Evolutionary conservation across 2,329 filamentous ascomycete genomes (phyloP).

Genomic region (Pleurostoma richardsiae): DNA sequence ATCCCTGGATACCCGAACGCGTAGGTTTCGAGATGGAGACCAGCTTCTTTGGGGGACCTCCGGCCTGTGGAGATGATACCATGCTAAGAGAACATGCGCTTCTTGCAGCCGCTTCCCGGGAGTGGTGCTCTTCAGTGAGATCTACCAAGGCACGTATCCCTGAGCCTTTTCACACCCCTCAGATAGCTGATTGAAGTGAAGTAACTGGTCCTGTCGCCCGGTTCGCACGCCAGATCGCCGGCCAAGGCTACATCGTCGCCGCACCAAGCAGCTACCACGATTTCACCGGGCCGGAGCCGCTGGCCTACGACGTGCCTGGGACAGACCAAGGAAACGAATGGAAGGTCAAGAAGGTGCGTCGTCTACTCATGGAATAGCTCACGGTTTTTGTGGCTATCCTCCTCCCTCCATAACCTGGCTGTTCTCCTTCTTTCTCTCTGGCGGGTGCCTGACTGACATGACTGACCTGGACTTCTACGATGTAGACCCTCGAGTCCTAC

Average conservation of each 20-base stretch:
- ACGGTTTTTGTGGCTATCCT: neutral
- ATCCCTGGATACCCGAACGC: slow-evolving; percentile 84
- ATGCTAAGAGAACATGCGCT: neutral
- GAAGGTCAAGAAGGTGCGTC: slow-evolving; percentile 69
- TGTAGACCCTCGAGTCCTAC: slow-evolving; percentile 74
- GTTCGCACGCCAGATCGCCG: slow-evolving; percentile 86
- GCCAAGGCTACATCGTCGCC: slow-evolving; percentile 89
- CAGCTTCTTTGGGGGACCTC: no score
- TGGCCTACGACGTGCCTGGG: slow-evolving; percentile 81
- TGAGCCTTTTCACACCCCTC: slow-evolving; percentile 25
- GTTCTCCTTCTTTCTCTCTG: no score
- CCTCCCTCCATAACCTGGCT: slow-evolving; percentile 4
- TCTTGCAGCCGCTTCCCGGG: slow-evolving; percentile 67
- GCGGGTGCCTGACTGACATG: neutral
- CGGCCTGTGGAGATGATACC: no score
- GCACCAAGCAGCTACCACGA: slow-evolving; percentile 91
- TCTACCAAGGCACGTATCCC: slow-evolving; percentile 68
- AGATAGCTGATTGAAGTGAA: slow-evolving; percentile 22
- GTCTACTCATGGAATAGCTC: slow-evolving; percentile 3
- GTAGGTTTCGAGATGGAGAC: slow-evolving; percentile 34
- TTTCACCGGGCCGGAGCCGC: slow-evolving; percentile 77
- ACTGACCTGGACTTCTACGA: neutral
- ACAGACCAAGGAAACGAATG: slow-evolving; percentile 84
- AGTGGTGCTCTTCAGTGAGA: slow-evolving; percentile 86
- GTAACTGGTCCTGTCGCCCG: slow-evolving; percentile 87